These are phyloP conservation scores for Diaporthe sp. DNA, from an alignment of 2,329 filamentous ascomycete species.

Conservation along the genomic window DNA sequence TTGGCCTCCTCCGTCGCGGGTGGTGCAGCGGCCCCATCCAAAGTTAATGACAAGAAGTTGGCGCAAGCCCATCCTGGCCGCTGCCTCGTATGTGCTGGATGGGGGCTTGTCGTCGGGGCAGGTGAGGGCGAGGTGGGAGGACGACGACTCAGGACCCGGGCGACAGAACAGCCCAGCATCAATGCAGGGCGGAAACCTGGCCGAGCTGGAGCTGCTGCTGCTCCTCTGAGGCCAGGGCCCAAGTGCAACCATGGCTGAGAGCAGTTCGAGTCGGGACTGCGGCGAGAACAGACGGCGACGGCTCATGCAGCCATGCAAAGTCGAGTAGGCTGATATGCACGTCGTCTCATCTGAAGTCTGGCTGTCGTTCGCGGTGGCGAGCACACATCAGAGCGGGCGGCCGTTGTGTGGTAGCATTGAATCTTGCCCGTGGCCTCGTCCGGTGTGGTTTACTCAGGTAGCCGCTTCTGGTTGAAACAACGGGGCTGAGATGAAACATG, in stretches of 20 bases:
- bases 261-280: slow-evolving; percentile 17
- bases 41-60: slow-evolving; percentile 20
- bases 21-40: slow-evolving; percentile 8
- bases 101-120: slow-evolving; percentile 2
- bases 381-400: slow-evolving; percentile 24
- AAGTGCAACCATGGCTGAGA: neutral
- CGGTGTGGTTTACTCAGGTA: slow-evolving; percentile 19
- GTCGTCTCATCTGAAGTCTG: slow-evolving; percentile 30
- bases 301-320: slow-evolving; percentile 1
- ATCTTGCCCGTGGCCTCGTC: slow-evolving; percentile 17
- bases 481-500: slow-evolving; percentile 34
- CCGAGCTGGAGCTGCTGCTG: neutral
- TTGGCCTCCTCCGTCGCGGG: slow-evolving; percentile 19
- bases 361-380: slow-evolving; percentile 26
- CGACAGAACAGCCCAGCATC: neutral
- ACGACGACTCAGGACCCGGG: slow-evolving; percentile 19
- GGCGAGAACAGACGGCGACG: slow-evolving; percentile 25
- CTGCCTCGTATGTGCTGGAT: neutral
- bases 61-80: slow-evolving; percentile 14
- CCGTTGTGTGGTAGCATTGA: slow-evolving; percentile 23
- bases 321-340: slow-evolving; percentile 14
- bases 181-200: slow-evolving; percentile 11
- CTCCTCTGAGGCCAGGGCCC: neutral
- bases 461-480: slow-evolving; percentile 31
- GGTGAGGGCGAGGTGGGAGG: neutral